phyloP scores from a whole-genome alignment of 2,329 filamentous ascomycete species.

The Aspergillus sp. region DNA sequence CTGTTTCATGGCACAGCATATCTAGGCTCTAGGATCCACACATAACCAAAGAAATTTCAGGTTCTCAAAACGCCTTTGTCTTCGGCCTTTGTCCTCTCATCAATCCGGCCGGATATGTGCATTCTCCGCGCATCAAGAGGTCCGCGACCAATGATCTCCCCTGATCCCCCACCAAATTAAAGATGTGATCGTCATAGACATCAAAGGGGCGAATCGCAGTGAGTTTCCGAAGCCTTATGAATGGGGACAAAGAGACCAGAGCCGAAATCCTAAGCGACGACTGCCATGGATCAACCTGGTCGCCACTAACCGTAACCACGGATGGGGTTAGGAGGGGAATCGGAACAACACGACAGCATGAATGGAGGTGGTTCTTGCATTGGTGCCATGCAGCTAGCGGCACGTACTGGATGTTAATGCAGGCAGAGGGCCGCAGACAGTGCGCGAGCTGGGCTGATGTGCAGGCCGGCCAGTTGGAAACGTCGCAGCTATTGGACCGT shows the following conservation, averaged over 20 bases:
- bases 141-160: too few relatives aligned
- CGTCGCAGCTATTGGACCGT: too few relatives aligned
- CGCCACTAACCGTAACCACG: background rate
- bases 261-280: background rate
- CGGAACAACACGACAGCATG: background rate
- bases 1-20: too few relatives aligned
- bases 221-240: background rate
- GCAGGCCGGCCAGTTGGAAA: too few relatives aligned
- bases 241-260: background rate
- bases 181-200: constrained; percentile 1
- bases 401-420: too few relatives aligned
- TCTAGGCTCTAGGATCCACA: too few relatives aligned
- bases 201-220: background rate
- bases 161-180: background rate
- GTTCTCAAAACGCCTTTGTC: background rate
- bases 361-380: background rate
- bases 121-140: too few relatives aligned
- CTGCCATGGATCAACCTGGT: background rate
- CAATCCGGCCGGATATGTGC: too few relatives aligned
- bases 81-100: too few relatives aligned
- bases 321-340: background rate
- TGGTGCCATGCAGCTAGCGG: too few relatives aligned
- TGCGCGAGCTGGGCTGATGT: too few relatives aligned
- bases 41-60: background rate
- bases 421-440: too few relatives aligned